Percentiles rank a stretch among this genome's conserved stretches.
phyloP scores from a whole-genome alignment of 768 basidiomycete genomes.

The Termitomyces sp. region DNA sequence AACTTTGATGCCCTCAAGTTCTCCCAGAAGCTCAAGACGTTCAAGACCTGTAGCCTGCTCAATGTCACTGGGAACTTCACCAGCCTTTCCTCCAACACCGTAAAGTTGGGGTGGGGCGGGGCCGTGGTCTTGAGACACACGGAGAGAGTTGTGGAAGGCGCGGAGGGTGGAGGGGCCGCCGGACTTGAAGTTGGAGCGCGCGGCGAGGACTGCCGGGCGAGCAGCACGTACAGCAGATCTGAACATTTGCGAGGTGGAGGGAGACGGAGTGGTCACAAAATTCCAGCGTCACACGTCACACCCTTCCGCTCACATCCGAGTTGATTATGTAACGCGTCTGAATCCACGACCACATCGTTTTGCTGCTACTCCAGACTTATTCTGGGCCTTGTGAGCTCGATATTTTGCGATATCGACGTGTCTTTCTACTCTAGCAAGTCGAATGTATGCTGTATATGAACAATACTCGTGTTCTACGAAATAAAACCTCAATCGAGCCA shows the following conservation, averaged over 20 bases:
- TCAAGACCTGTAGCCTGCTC: slow-evolving; percentile 96
- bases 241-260: slow-evolving; percentile 32
- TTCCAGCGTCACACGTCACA: slow-evolving; percentile 20
- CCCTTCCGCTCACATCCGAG: slow-evolving; percentile 27
- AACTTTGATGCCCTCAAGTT: slow-evolving; percentile 81
- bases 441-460: not conserved
- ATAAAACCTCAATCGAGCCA: not conserved
- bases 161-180: slow-evolving; percentile 34
- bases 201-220: slow-evolving; percentile 36
- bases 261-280: slow-evolving; percentile 16
- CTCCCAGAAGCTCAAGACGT: slow-evolving; percentile 88
- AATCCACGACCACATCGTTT: no score
- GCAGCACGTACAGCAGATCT: slow-evolving; percentile 41
- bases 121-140: slow-evolving; percentile 46
- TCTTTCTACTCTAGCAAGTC: not conserved
- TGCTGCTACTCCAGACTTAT: not conserved
- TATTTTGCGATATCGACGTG: slow-evolving; percentile 2
- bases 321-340: slow-evolving; percentile 9
- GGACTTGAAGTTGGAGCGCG: slow-evolving; percentile 31
- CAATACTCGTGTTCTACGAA: no score
- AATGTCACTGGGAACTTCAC: slow-evolving; percentile 77
- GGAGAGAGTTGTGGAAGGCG: slow-evolving; percentile 53
- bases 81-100: slow-evolving; percentile 67
- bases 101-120: slow-evolving; percentile 61
- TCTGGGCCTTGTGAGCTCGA: not conserved